These are phyloP conservation scores for Metschnikowia bowlesiae DNA, from an alignment of 805 yeast species.

Conservation along the genomic window DNA sequence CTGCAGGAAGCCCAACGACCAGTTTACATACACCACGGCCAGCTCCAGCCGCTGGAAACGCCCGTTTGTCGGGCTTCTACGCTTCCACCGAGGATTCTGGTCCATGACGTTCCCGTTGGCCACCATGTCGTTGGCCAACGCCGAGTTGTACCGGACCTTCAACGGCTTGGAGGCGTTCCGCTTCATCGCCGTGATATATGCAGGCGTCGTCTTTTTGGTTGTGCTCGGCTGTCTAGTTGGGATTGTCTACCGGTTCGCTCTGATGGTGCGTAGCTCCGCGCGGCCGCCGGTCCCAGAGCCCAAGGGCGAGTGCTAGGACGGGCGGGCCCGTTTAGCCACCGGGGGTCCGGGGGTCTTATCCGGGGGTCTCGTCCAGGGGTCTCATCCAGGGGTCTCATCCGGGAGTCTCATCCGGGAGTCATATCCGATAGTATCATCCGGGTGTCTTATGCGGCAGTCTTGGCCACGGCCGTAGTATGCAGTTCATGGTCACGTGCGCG, in stretches of 20 bases:
- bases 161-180: constrained; percentile 51
- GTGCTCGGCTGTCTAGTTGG: constrained; percentile 34
- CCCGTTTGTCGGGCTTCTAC: constrained; percentile 17
- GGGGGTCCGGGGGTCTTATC: too few relatives aligned
- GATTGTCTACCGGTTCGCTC: constrained; percentile 18
- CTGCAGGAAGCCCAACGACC: constrained; percentile 24
- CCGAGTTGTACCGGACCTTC: constrained; percentile 37
- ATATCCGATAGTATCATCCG: too few relatives aligned
- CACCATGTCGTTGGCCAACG: constrained; percentile 56
- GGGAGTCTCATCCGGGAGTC: too few relatives aligned
- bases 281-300: not conserved
- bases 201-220: constrained; percentile 45
- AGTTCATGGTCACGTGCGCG: too few relatives aligned
- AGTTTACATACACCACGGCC: constrained; percentile 16
- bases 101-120: constrained; percentile 89
- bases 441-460: too few relatives aligned
- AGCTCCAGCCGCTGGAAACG: constrained; percentile 8
- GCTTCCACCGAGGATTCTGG: constrained; percentile 47
- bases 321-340: too few relatives aligned
- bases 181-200: constrained; percentile 60
- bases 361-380: too few relatives aligned
- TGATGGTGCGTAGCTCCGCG: constrained; percentile 4
- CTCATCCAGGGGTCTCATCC: too few relatives aligned
- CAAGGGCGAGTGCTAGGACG: not conserved
- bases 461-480: too few relatives aligned